These are phyloP conservation scores for Phtheirospermum japonicum DNA, from an alignment of 257 asterid genomes.

Conservation along the genomic window DNA sequence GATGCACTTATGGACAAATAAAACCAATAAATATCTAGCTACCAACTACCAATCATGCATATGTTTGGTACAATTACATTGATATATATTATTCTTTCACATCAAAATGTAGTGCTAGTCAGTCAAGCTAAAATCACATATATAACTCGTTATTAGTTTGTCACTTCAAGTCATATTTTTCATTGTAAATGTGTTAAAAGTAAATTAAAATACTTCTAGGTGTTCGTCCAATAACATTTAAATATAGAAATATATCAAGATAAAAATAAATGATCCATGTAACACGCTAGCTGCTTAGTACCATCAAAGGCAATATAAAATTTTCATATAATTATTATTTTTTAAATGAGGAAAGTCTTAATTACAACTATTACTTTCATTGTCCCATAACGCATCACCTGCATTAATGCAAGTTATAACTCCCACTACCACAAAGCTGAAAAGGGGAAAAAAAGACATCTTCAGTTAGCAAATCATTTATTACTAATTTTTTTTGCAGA, in stretches of 20 bases:
- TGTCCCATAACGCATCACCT: conserved; percentile 31
- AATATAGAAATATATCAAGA: no score
- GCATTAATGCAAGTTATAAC: conserved; percentile 27
- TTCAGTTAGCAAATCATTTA: background rate
- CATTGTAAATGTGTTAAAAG: no score
- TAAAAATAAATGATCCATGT: background rate
- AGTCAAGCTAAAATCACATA: no score
- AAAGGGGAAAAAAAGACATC: background rate
- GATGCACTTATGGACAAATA: no score
- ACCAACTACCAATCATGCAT: no score
- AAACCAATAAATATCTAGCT: no score
- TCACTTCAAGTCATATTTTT: no score
- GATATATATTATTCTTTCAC: no score
- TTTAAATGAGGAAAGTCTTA: conserved; percentile 18
- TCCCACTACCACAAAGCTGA: conserved; percentile 2
- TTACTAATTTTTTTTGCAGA: background rate
- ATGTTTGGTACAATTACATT: no score
- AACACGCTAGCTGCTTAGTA: background rate
- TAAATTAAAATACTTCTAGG: background rate
- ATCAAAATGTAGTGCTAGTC: no score
- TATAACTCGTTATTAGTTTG: no score
- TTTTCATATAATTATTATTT: conserved; percentile 1
- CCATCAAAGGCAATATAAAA: background rate
- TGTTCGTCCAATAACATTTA: no score
- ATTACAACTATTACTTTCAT: conserved; percentile 32